Percentiles rank a stretch among this genome's conserved stretches.
Evolutionary conservation across 2,329 filamentous ascomycete species (phyloP).

Genomic region (Aspergillus tubingensis): DNA sequence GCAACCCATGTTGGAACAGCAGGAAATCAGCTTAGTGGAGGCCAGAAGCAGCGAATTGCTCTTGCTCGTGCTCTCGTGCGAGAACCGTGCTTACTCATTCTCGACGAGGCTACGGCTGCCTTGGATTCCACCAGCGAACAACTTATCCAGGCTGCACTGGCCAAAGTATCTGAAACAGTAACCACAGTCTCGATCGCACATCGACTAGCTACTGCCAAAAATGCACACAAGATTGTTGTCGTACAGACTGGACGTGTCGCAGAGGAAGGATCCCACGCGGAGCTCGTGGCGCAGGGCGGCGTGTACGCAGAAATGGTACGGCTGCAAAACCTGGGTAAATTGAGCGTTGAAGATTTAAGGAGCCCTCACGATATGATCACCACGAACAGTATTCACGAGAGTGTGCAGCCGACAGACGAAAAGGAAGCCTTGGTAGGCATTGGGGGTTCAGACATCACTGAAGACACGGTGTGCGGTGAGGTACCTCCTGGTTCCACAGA

Average conservation of each 20-base stretch:
- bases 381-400: slow-evolving; percentile 14
- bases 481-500: slow-evolving; percentile 14
- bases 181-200: slow-evolving; percentile 43
- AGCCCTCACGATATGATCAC: slow-evolving; percentile 22
- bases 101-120: slow-evolving; percentile 42
- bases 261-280: slow-evolving; percentile 37
- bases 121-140: slow-evolving; percentile 40
- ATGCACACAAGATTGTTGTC: slow-evolving; percentile 43
- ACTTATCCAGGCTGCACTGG: slow-evolving; percentile 36
- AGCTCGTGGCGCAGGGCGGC: slow-evolving; percentile 38
- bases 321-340: slow-evolving; percentile 44
- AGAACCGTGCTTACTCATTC: slow-evolving; percentile 72
- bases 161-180: slow-evolving; percentile 29
- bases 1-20: slow-evolving; percentile 39
- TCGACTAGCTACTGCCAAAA: slow-evolving; percentile 38
- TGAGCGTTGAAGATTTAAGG: slow-evolving; percentile 22
- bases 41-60: slow-evolving; percentile 86
- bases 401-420: slow-evolving; percentile 18
- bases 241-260: slow-evolving; percentile 36
- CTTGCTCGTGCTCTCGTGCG: slow-evolving; percentile 83
- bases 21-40: slow-evolving; percentile 53
- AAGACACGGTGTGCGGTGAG: slow-evolving; percentile 20
- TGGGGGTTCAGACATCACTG: slow-evolving; percentile 22
- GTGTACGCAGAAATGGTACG: slow-evolving; percentile 54
- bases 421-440: slow-evolving; percentile 21